Evolutionary conservation across 148 eudicot genomes (phyloP).

Genomic region (Rhododendron williamsianum): DNA sequence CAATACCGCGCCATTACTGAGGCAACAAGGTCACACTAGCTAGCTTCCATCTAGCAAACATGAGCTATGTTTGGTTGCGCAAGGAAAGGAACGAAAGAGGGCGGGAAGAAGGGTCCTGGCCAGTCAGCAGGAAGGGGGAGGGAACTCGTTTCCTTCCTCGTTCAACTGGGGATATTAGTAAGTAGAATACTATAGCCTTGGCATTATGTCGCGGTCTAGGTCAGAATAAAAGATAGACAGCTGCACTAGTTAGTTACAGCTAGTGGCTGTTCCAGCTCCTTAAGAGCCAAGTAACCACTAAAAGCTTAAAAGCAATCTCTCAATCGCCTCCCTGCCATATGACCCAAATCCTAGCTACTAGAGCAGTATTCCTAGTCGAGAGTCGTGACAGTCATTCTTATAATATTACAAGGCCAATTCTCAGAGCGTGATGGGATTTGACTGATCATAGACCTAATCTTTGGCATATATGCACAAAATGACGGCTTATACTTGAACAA

Average conservation of each 20-base stretch:
- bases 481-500: not conserved
- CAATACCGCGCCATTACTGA: not conserved
- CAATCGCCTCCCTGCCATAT: not conserved
- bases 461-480: not conserved
- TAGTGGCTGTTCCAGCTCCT: not conserved
- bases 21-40: not conserved
- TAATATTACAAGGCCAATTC: not conserved
- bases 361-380: not conserved
- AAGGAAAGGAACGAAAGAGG: not conserved
- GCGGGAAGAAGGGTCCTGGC: not conserved
- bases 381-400: not conserved
- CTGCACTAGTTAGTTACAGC: not conserved
- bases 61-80: not conserved
- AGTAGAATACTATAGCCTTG: not conserved
- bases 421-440: not conserved
- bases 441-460: not conserved
- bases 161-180: not conserved
- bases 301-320: not conserved
- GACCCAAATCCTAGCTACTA: not conserved
- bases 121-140: not conserved
- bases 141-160: not conserved
- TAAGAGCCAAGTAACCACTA: not conserved
- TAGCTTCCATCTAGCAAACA: not conserved
- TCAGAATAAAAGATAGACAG: not conserved
- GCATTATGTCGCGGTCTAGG: not conserved